A percentile compares a stretch with the other conserved stretches of the same genome.
These are phyloP conservation scores for Cetradonia linearis DNA, from an alignment of 495 filamentous ascomycete genomes.

Conservation along the genomic window DNA sequence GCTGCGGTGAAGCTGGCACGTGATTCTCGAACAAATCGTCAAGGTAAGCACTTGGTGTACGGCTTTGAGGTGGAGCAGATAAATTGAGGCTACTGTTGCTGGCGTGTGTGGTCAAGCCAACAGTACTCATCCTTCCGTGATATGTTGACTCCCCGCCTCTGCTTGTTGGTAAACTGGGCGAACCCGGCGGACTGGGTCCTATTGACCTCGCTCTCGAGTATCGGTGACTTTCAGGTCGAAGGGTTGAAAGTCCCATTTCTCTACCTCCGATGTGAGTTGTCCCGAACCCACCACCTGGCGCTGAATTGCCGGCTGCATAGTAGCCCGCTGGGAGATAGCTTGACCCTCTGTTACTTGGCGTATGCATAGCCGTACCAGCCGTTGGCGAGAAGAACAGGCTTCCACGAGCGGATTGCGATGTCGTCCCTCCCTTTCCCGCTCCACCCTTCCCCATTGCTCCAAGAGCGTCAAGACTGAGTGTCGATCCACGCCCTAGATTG, in stretches of 20 bases:
- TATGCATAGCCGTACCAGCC: constrained; percentile 47
- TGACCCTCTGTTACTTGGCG: constrained; percentile 45
- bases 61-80: constrained; percentile 51
- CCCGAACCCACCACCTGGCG: constrained; percentile 33
- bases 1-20: constrained; percentile 23
- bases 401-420: constrained; percentile 39
- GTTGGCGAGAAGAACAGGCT: constrained; percentile 94
- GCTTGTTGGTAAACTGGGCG: constrained; percentile 45
- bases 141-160: constrained; percentile 30
- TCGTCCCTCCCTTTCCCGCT: constrained; percentile 34
- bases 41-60: constrained; percentile 84
- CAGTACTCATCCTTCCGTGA: constrained; percentile 27
- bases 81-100: constrained; percentile 65
- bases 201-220: constrained; percentile 36
- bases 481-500: constrained; percentile 49
- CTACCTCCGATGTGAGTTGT: constrained; percentile 39
- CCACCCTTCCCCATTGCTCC: constrained; percentile 30
- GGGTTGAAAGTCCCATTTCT: constrained; percentile 39
- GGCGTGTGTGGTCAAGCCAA: constrained; percentile 35
- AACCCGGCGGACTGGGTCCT: constrained; percentile 55
- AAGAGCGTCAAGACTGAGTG: constrained; percentile 49
- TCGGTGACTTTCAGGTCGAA: constrained; percentile 43
- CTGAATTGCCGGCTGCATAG: constrained; percentile 61
- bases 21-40: constrained; percentile 84
- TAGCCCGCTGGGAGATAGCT: constrained; percentile 85